Conservation (phyloP, 1,139 yeast genomes). For the Candida anutae region DNA sequence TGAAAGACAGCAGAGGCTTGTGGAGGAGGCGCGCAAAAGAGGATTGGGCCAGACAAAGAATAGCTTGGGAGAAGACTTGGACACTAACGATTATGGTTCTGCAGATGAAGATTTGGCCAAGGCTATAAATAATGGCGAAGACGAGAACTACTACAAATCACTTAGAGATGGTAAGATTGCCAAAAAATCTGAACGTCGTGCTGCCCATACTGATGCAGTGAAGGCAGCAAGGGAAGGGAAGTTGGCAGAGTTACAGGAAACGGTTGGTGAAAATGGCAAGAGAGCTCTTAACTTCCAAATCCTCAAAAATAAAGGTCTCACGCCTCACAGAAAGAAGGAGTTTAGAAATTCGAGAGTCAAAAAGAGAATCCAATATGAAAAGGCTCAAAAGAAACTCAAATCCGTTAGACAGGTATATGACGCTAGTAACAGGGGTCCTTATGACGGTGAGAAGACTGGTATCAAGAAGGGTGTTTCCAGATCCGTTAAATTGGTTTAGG, state of each 20-base stretch:
- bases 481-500: slow-evolving; percentile 61
- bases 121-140: slow-evolving; percentile 30
- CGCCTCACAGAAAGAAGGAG: slow-evolving; percentile 88
- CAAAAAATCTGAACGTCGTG: slow-evolving; percentile 46
- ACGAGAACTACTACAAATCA: slow-evolving; percentile 38
- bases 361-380: slow-evolving; percentile 95
- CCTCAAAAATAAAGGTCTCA: slow-evolving; percentile 89
- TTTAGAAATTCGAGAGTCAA: slow-evolving; percentile 94
- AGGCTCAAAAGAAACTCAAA: slow-evolving; percentile 89
- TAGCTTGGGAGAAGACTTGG: slow-evolving; percentile 48
- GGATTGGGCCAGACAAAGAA: slow-evolving; percentile 49
- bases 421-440: slow-evolving; percentile 65
- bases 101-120: slow-evolving; percentile 39
- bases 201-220: slow-evolving; percentile 66
- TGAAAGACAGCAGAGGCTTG: slow-evolving; percentile 79
- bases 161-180: slow-evolving; percentile 42
- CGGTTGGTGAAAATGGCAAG: slow-evolving; percentile 70
- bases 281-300: slow-evolving; percentile 94
- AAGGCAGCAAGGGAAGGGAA: slow-evolving; percentile 83
- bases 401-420: slow-evolving; percentile 85
- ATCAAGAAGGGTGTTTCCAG: slow-evolving; percentile 86
- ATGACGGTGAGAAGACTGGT: slow-evolving; percentile 95
- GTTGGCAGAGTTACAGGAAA: slow-evolving; percentile 61
- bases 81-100: slow-evolving; percentile 42
- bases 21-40: slow-evolving; percentile 83